phyloP scores from a whole-genome alignment of 1,284 basidiomycete species.

The Boletus smithii region DNA sequence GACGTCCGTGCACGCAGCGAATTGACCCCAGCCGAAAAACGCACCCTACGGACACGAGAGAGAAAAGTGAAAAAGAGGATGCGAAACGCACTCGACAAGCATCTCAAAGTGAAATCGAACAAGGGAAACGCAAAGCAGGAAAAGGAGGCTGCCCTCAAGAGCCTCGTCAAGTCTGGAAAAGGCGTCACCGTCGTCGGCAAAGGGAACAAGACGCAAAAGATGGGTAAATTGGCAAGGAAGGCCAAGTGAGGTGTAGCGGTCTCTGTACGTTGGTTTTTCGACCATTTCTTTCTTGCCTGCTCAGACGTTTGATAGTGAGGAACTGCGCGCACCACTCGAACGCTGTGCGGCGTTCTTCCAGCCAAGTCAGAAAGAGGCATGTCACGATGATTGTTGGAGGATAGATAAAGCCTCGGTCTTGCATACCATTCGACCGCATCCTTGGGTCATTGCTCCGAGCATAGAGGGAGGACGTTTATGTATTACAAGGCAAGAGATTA shows the following conservation, averaged over 20 bases:
- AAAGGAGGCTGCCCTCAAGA: slow-evolving; percentile 78
- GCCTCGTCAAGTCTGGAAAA: slow-evolving; percentile 78
- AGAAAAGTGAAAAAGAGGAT: slow-evolving; percentile 75
- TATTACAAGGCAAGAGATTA: neutral
- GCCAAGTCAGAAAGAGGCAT: neutral
- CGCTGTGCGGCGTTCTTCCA: neutral
- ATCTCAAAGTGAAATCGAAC: slow-evolving; percentile 42
- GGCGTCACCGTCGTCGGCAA: slow-evolving; percentile 89
- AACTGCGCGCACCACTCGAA: neutral
- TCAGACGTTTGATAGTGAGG: neutral
- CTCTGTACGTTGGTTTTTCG: slow-evolving; percentile 6
- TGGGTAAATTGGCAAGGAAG: slow-evolving; percentile 7
- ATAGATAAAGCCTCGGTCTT: neutral
- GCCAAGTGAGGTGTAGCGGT: slow-evolving; percentile 12
- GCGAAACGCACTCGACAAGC: slow-evolving; percentile 66
- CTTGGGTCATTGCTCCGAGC: neutral
- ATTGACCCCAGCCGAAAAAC: slow-evolving; percentile 85
- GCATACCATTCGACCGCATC: neutral
- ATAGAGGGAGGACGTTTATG: neutral
- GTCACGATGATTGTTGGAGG: neutral
- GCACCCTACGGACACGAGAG: slow-evolving; percentile 64
- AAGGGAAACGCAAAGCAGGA: slow-evolving; percentile 62
- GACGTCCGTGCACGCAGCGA: slow-evolving; percentile 70
- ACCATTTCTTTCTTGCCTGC: neutral
- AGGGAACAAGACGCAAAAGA: slow-evolving; percentile 35